These are phyloP conservation scores for Akanthomyces uredinophilus DNA, from an alignment of 2,329 filamentous ascomycete genomes.

Conservation along the genomic window DNA sequence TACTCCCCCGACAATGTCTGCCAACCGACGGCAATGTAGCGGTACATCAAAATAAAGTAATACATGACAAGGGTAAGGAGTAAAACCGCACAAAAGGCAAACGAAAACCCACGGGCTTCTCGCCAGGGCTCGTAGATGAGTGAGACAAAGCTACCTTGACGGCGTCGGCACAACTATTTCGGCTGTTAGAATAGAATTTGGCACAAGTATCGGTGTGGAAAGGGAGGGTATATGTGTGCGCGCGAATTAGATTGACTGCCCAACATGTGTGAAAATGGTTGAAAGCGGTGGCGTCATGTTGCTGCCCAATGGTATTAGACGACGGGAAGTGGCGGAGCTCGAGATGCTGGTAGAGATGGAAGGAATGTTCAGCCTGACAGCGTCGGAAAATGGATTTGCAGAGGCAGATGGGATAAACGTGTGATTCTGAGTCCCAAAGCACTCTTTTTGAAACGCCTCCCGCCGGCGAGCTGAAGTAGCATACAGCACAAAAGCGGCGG, in stretches of 20 bases:
- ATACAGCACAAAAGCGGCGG: not conserved
- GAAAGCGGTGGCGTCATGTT: constrained; percentile 5
- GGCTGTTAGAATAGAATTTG: not conserved
- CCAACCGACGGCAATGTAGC: not conserved
- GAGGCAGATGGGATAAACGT: not conserved
- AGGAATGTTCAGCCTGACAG: not conserved
- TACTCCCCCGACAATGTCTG: not conserved
- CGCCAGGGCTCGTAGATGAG: not conserved
- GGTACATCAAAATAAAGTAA: not conserved
- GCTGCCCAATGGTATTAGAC: constrained; percentile 9
- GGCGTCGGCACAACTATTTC: not conserved
- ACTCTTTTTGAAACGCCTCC: not conserved
- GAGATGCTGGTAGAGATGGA: not conserved
- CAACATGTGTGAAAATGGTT: not conserved
- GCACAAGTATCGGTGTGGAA: constrained; percentile 9
- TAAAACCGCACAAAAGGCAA: not conserved
- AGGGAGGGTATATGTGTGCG: constrained; percentile 2
- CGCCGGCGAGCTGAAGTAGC: not conserved
- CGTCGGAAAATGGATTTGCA: not conserved
- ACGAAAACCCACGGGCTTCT: not conserved
- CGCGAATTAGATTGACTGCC: not conserved
- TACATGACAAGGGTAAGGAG: not conserved
- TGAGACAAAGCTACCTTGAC: constrained; percentile 8
- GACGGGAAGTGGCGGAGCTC: constrained; percentile 10
- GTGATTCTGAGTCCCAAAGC: not conserved